Conservation (phyloP, 352 stramenopile genomes). For the Phytophthora chlamydospora region DNA sequence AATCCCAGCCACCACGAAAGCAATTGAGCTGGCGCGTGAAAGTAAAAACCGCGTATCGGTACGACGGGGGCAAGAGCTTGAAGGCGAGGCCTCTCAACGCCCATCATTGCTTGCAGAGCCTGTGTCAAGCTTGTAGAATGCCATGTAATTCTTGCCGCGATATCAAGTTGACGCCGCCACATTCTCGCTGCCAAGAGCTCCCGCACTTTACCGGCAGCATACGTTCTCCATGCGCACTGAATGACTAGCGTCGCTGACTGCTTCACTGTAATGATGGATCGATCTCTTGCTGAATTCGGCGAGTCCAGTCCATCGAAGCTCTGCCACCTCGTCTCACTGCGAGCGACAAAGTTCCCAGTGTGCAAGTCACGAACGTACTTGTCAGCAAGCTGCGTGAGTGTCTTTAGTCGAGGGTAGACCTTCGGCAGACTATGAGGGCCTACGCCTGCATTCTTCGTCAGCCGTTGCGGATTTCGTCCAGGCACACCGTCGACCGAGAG, state of each 20-base stretch:
- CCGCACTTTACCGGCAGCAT: slow-evolving; percentile 34
- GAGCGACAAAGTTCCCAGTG: slow-evolving; percentile 48
- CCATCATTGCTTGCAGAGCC: slow-evolving; percentile 1
- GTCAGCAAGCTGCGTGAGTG: slow-evolving; percentile 49
- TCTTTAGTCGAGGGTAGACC: slow-evolving; percentile 48
- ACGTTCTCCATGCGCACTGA: slow-evolving; percentile 51
- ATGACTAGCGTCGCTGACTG: slow-evolving; percentile 54
- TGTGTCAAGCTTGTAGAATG: slow-evolving; percentile 20
- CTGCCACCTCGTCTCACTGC: slow-evolving; percentile 50
- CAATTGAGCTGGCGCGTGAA: slow-evolving; percentile 41
- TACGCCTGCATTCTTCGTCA: background rate
- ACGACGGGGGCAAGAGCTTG: slow-evolving; percentile 8
- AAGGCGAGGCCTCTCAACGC: background rate
- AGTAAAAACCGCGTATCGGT: slow-evolving; percentile 30
- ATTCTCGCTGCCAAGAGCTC: slow-evolving; percentile 26
- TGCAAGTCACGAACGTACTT: slow-evolving; percentile 46
- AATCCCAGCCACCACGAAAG: slow-evolving; percentile 54
- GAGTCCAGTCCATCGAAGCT: slow-evolving; percentile 39
- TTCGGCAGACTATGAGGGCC: slow-evolving; percentile 22
- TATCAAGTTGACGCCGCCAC: slow-evolving; percentile 49
- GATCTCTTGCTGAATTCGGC: slow-evolving; percentile 26
- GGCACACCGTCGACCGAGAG: slow-evolving; percentile 9
- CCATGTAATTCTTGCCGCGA: slow-evolving; percentile 49
- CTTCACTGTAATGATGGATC: slow-evolving; percentile 30
- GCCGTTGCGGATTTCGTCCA: slow-evolving; percentile 12